Evolutionary conservation across 148 eudicot species (phyloP).

Genomic region (Nepenthes gracilis): DNA sequence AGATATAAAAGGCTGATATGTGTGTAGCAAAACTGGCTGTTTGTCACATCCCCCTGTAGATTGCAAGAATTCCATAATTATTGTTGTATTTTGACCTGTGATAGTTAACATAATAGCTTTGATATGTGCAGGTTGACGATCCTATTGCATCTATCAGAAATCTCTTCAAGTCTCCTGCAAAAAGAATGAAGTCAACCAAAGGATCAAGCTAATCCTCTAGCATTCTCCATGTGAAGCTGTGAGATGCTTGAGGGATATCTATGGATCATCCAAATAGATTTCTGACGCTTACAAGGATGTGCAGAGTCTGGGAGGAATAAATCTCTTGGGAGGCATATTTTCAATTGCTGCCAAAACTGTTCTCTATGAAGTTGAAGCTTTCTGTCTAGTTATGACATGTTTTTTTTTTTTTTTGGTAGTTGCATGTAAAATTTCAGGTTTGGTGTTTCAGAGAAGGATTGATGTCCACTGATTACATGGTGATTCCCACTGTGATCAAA

Average conservation of each 20-base stretch:
- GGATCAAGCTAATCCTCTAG: slow-evolving; percentile 16
- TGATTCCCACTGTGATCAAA: slow-evolving; percentile 4
- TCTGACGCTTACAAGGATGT: not conserved
- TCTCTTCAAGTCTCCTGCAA: slow-evolving; percentile 58
- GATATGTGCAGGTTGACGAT: slow-evolving; percentile 65
- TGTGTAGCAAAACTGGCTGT: too few species aligned
- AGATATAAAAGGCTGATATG: too few species aligned
- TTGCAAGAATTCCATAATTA: not conserved
- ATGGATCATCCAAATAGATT: not conserved
- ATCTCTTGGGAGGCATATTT: too few species aligned
- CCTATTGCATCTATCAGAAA: slow-evolving; percentile 64
- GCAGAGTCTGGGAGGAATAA: too few species aligned
- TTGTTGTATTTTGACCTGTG: not conserved
- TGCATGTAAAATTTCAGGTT: too few species aligned
- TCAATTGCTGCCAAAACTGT: too few species aligned
- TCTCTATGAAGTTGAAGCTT: too few species aligned
- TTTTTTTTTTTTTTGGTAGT: too few species aligned
- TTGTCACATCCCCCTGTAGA: not conserved
- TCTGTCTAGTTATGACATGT: too few species aligned
- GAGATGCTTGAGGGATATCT: not conserved
- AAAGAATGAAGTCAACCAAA: slow-evolving; percentile 35
- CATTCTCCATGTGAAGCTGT: not conserved
- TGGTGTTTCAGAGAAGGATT: not conserved
- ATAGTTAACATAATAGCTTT: too few species aligned
- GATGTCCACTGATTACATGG: slow-evolving; percentile 1